A percentile compares a stretch with the other conserved stretches of the same genome.
These are phyloP conservation scores for Fragilaria crotonensis DNA, from an alignment of 108 stramenopile species.

Conservation along the genomic window DNA sequence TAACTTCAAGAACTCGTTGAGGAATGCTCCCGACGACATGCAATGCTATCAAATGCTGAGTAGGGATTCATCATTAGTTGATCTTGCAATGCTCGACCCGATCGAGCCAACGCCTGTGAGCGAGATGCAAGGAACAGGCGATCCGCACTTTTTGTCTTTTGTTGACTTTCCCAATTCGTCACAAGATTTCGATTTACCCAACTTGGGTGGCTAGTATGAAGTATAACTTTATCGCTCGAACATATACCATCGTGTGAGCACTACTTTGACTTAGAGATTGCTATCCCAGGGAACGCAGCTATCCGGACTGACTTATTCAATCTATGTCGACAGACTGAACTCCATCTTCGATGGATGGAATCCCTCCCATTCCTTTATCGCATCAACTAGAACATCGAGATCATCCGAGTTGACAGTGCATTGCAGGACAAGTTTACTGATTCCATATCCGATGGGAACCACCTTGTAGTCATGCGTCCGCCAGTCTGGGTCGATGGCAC, in stretches of 20 bases:
- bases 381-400: conserved; percentile 10
- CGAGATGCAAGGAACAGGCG: background rate
- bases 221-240: too few species aligned
- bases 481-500: background rate
- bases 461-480: background rate
- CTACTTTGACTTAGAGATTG: too few species aligned
- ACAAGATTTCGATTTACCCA: conserved; percentile 5
- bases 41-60: conserved; percentile 24
- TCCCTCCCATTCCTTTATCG: conserved; percentile 9
- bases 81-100: conserved; percentile 62
- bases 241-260: too few species aligned
- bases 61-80: conserved; percentile 60
- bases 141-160: conserved; percentile 13
- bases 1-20: conserved; percentile 43
- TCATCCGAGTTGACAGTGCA: conserved; percentile 8
- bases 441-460: conserved; percentile 14
- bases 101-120: conserved; percentile 10
- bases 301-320: too few species aligned
- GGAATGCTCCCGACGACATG: background rate
- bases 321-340: conserved; percentile 8
- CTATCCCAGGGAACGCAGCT: too few species aligned
- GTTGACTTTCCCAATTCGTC: conserved; percentile 41
- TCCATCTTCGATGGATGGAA: background rate
- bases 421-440: conserved; percentile 8
- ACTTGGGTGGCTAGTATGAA: too few species aligned